A percentile compares a stretch with the other conserved stretches of the same genome.
These are phyloP conservation scores for Scheffersomyces amazonensis DNA, from an alignment of 805 yeast genomes.

Conservation along the genomic window DNA sequence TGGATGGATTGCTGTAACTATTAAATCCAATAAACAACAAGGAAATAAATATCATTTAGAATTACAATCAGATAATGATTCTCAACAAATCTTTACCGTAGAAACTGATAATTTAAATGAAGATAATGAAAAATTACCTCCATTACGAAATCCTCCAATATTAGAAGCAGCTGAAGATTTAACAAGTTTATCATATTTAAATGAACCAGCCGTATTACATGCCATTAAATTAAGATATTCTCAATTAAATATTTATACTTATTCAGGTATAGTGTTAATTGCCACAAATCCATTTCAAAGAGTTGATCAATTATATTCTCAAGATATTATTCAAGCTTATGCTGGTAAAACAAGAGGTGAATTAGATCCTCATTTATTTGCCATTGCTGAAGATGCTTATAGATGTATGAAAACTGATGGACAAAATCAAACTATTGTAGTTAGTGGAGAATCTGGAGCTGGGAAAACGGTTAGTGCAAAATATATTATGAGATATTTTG, in stretches of 20 bases:
- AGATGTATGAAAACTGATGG: conserved; percentile 86
- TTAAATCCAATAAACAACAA: conserved; percentile 39
- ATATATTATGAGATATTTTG: conserved; percentile 96
- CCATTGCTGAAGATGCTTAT: conserved; percentile 97
- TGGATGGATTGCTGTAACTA: conserved; percentile 77
- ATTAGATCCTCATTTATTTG: conserved; percentile 94
- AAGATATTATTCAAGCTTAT: conserved; percentile 91
- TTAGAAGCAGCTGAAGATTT: conserved; percentile 93
- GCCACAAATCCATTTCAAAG: conserved; percentile 96
- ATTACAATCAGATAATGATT: conserved; percentile 52
- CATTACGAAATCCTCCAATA: conserved; percentile 86
- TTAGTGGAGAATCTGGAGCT: conserved; percentile 97
- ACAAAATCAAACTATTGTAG: conserved; percentile 91
- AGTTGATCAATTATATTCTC: conserved; percentile 86
- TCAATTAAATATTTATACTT: conserved; percentile 89
- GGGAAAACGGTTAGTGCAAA: conserved; percentile 98
- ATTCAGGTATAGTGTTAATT: conserved; percentile 93
- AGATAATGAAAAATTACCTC: conserved; percentile 61
- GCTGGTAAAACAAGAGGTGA: conserved; percentile 93
- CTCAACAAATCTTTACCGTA: conserved; percentile 38
- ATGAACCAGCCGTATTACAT: conserved; percentile 94
- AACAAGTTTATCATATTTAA: conserved; percentile 85
- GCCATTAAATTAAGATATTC: conserved; percentile 88
- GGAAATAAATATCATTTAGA: conserved; percentile 48
- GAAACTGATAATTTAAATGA: conserved; percentile 50